These are phyloP conservation scores for Penicillium verhagenii DNA, from an alignment of 495 filamentous ascomycete species.

Conservation along the genomic window DNA sequence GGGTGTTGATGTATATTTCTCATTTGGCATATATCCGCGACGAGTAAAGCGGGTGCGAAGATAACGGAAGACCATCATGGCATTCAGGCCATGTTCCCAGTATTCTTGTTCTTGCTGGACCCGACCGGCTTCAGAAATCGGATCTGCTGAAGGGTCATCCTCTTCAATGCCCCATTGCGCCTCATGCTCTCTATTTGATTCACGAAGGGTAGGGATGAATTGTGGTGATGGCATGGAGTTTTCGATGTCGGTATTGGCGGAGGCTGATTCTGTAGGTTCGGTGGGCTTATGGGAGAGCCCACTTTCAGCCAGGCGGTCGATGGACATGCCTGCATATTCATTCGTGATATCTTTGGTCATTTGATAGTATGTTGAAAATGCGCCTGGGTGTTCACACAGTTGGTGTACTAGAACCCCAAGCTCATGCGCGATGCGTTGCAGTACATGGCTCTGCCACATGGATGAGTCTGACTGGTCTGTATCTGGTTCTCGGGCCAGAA, in stretches of 20 bases:
- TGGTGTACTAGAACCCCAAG: constrained; percentile 81
- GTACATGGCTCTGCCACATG: constrained; percentile 71
- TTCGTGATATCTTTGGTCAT: constrained; percentile 39
- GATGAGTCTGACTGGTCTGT: constrained; percentile 43
- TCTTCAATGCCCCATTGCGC: constrained; percentile 71
- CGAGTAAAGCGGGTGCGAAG: constrained; percentile 70
- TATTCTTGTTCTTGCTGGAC: constrained; percentile 60
- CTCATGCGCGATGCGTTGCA: constrained; percentile 83
- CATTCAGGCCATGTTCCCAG: constrained; percentile 85
- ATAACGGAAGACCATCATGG: constrained; percentile 85
- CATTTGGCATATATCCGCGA: constrained; percentile 36
- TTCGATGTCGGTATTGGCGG: constrained; percentile 19
- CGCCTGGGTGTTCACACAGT: constrained; percentile 74
- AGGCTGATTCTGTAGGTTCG: constrained; percentile 16
- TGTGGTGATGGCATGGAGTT: constrained; percentile 40
- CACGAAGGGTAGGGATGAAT: constrained; percentile 46
- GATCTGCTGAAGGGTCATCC: constrained; percentile 39
- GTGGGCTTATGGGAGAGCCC: constrained; percentile 9
- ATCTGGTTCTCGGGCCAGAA: constrained; percentile 34
- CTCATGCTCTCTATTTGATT: constrained; percentile 46
- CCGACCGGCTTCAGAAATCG: constrained; percentile 32
- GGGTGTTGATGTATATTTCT: constrained; percentile 30
- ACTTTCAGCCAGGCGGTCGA: constrained; percentile 33
- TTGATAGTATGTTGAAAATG: constrained; percentile 72
- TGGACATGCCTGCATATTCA: constrained; percentile 55